Evolutionary conservation across 495 filamentous ascomycete genomes (phyloP).

Genomic region (Aspergillus saccharolyticus): DNA sequence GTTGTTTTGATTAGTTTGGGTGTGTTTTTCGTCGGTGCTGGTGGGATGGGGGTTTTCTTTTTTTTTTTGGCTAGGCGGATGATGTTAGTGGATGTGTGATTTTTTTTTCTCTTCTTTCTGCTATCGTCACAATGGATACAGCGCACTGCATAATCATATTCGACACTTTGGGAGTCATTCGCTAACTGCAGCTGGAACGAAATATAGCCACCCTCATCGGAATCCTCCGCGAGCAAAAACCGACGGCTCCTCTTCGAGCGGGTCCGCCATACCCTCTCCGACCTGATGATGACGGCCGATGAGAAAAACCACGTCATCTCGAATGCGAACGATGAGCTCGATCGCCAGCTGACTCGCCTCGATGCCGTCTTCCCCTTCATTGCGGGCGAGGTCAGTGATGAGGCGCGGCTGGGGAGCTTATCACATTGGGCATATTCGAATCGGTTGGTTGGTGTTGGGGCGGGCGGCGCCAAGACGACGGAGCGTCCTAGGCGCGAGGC

Average conservation of each 20-base stretch:
- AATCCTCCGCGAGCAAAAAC: constrained; percentile 36
- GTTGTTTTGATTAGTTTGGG: too few relatives aligned
- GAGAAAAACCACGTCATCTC: constrained; percentile 96
- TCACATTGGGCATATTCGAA: constrained; percentile 96
- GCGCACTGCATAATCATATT: too few relatives aligned
- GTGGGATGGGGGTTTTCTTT: too few relatives aligned
- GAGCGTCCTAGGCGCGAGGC: constrained; percentile 75
- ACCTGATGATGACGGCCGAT: constrained; percentile 80
- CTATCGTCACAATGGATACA: too few relatives aligned
- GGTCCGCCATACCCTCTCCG: constrained; percentile 56
- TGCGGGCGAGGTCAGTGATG: constrained; percentile 84
- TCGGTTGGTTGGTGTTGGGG: constrained; percentile 38
- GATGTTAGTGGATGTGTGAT: too few relatives aligned
- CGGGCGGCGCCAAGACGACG: constrained; percentile 53
- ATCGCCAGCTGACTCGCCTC: constrained; percentile 78
- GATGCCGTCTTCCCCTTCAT: constrained; percentile 80
- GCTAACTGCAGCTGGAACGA: constrained; percentile 8
- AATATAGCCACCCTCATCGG: constrained; percentile 23
- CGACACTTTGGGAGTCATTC: too few relatives aligned
- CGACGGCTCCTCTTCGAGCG: constrained; percentile 64
- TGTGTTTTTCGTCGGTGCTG: too few relatives aligned
- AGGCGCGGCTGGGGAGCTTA: constrained; percentile 84
- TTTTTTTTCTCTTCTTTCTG: too few relatives aligned
- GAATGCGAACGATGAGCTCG: constrained; percentile 80
- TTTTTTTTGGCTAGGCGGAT: too few relatives aligned